Percentiles rank a stretch among this genome's conserved stretches.
phyloP scores from a whole-genome alignment of 1,284 basidiomycete species.

The Ganoderma meredithae region DNA sequence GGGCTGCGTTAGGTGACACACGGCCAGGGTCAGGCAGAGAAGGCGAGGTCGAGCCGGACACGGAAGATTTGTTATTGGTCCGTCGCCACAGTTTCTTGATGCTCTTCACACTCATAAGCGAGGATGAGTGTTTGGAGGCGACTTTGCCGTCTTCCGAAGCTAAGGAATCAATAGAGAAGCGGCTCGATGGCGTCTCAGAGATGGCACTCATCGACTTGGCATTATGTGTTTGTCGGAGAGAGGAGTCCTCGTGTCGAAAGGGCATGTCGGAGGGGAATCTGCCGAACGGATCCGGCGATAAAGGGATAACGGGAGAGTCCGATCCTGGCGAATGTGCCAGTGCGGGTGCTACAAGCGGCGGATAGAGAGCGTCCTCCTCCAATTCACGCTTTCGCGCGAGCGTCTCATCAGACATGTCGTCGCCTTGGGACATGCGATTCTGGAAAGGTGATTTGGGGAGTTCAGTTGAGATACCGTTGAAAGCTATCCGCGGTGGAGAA shows the following conservation, averaged over 20 bases:
- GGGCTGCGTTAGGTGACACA: constrained; percentile 41
- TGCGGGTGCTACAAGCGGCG: constrained; percentile 45
- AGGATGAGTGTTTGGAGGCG: constrained; percentile 28
- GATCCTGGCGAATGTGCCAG: constrained; percentile 34
- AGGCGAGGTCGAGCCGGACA: constrained; percentile 35
- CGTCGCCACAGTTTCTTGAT: constrained; percentile 79
- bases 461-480: constrained; percentile 72
- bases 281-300: constrained; percentile 82
- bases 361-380: constrained; percentile 53
- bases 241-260: constrained; percentile 29
- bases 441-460: constrained; percentile 57
- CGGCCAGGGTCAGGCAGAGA: constrained; percentile 37
- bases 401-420: constrained; percentile 52
- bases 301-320: constrained; percentile 64
- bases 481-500: constrained; percentile 65
- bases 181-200: constrained; percentile 54
- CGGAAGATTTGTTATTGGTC: constrained; percentile 56
- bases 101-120: constrained; percentile 70
- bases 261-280: constrained; percentile 62
- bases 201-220: constrained; percentile 30
- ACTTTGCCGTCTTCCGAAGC: constrained; percentile 48
- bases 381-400: constrained; percentile 60
- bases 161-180: constrained; percentile 77
- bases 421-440: constrained; percentile 33
- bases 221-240: constrained; percentile 28